Conservation (phyloP, 148 eudicot species). For the Simmondsia chinensis region DNA sequence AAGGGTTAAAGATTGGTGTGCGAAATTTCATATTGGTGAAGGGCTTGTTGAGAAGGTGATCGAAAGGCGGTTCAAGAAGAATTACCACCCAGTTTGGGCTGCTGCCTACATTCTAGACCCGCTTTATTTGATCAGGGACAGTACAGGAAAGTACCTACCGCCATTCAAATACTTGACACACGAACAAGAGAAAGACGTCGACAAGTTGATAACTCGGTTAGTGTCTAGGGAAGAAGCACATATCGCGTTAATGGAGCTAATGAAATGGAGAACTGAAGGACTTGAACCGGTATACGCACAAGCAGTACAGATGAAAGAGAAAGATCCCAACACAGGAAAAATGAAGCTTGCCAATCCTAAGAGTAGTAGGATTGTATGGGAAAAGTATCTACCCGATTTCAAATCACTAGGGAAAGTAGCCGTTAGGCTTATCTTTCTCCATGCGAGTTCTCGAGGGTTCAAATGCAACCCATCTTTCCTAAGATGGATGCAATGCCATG, state of each 20-base stretch:
- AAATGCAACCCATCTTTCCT: slow-evolving; percentile 43
- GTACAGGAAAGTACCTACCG: slow-evolving; percentile 77
- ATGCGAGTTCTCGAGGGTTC: slow-evolving; percentile 74
- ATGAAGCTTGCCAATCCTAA: slow-evolving; percentile 79
- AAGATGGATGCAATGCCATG: slow-evolving; percentile 42
- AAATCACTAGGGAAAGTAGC: slow-evolving; percentile 83
- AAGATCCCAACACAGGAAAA: slow-evolving; percentile 70
- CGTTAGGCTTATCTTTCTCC: slow-evolving; percentile 73
- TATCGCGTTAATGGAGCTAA: slow-evolving; percentile 73
- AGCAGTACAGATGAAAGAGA: slow-evolving; percentile 85
- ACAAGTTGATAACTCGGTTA: slow-evolving; percentile 70
- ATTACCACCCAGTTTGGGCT: slow-evolving; percentile 96
- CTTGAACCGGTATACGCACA: slow-evolving; percentile 94
- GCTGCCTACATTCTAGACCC: slow-evolving; percentile 91
- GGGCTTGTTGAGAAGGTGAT: slow-evolving; percentile 45
- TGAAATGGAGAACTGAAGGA: slow-evolving; percentile 96
- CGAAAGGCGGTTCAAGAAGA: slow-evolving; percentile 62
- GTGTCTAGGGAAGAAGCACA: slow-evolving; percentile 88
- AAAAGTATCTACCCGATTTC: slow-evolving; percentile 75
- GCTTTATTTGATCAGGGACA: slow-evolving; percentile 56
- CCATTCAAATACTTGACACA: slow-evolving; percentile 80
- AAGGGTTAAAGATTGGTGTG: slow-evolving; percentile 75
- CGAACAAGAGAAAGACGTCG: slow-evolving; percentile 95
- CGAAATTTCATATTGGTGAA: slow-evolving; percentile 50
- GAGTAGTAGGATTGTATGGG: slow-evolving; percentile 98